Evolutionary conservation across 306 rosid species (phyloP).

Genomic region (Luffa aegyptiaca): DNA sequence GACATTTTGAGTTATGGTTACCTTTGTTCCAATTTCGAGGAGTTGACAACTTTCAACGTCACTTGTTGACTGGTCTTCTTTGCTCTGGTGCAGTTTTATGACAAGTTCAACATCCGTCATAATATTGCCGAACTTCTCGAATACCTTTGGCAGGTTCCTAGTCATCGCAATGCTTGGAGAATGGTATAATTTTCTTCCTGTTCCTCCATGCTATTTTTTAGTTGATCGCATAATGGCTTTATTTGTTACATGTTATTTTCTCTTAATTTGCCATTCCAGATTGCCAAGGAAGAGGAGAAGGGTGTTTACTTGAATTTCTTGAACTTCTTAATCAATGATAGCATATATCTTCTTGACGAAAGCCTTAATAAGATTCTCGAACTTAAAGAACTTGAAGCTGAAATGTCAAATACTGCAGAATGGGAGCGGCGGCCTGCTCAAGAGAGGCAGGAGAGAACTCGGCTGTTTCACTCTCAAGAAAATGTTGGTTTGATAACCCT

Average conservation of each 20-base stretch:
- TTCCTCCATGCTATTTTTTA: background rate
- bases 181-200: conserved; percentile 36
- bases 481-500: conserved; percentile 48
- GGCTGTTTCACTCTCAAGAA: conserved; percentile 89
- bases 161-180: conserved; percentile 98
- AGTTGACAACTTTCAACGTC: background rate
- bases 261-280: conserved; percentile 39
- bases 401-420: conserved; percentile 85
- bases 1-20: background rate
- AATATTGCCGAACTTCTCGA: conserved; percentile 97
- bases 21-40: conserved; percentile 7
- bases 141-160: conserved; percentile 97
- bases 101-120: conserved; percentile 97
- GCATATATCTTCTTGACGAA: conserved; percentile 94
- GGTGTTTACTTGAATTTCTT: conserved; percentile 95
- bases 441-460: conserved; percentile 98
- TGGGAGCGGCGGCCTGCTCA: conserved; percentile 88
- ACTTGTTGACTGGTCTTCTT: conserved; percentile 17
- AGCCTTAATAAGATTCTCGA: conserved; percentile 97
- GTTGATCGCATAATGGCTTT: background rate
- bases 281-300: conserved; percentile 98
- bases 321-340: conserved; percentile 90
- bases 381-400: conserved; percentile 92
- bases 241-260: conserved; percentile 3
- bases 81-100: conserved; percentile 70